Evolutionary conservation across 139 green algal genomes (phyloP), one percentile per base, ranked within the genome.

Genomic region (Chlorella vulgaris): DNA sequence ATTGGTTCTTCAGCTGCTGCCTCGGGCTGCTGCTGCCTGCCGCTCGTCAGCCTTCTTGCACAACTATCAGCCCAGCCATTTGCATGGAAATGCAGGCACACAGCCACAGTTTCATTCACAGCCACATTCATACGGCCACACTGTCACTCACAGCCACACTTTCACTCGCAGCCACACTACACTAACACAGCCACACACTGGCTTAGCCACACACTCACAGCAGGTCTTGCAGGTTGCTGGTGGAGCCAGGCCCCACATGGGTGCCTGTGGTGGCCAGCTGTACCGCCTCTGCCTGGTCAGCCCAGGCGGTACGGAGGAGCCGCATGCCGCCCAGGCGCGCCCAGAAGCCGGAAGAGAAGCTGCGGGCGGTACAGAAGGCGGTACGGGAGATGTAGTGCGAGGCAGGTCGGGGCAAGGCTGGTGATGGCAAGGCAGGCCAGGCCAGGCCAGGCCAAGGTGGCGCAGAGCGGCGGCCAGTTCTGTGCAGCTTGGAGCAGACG

Each of bases 311-410:
- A 38, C 38, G 7, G 38, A 55, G 22, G 4, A 74, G 24, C 24
- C 36, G 36, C 38, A 74, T 53, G 67, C 67, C 67, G 67, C 67
- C 67, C 67, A 74, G 40, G 67, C 67, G 67, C 22, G 4, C 67
- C 67, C 67, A 74, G 19, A 74, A 18, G 24, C 67, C 67, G 22
- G 67, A 36, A 42, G 38, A 58, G 67, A 74, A 74, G 67, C 67
- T 74, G 67, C 63, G 33, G 63, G 22, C 19, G 2, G 63, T n/a
- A 21, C 33, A 19, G 8, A n/a, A 7, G 63, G 31, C 3, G 35
- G 63, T 7, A 29, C 4, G 63, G 7, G 15, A 18, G 33, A 43
- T 10, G 33, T 19, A 22, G n/a, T n/a, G n/a, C n/a, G n/a, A n/a
- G n/a, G n/a, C n/a, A n/a, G n/a, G n/a, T n/a, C n/a, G n/a, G n/a